Evolutionary conservation across 108 stramenopile genomes (phyloP), one percentile per base, ranked within the genome.

Genomic region (Stephanodiscus triporus): DNA sequence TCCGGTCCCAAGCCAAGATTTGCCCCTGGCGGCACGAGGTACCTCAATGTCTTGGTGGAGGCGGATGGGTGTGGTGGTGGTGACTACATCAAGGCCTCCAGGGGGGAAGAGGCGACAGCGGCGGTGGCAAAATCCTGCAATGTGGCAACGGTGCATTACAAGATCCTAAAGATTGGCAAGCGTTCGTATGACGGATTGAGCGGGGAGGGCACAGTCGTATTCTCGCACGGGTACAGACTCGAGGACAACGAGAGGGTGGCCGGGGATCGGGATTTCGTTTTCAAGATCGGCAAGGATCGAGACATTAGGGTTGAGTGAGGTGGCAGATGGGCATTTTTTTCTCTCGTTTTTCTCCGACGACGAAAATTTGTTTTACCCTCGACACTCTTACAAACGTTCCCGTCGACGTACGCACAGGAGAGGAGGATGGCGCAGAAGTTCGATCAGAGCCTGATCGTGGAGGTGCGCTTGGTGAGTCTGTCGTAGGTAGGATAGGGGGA

Each of bases 341-440:
- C 40, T 1, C 40, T 9, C 40, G 9, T 9, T 9, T 2, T 5
- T 5, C 32, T 5, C 32, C 32, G 32, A 34, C 32, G 32, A 34
- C 5, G 32, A n/a, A n/a, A n/a, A n/a, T n/a, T n/a, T n/a, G n/a
- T n/a, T n/a, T n/a, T n/a, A n/a, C n/a, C n/a, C n/a, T n/a, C n/a
- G n/a, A n/a, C n/a, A n/a, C n/a, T n/a, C n/a, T n/a, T n/a, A n/a
- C n/a, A n/a, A n/a, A n/a, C 95, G 13, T 95, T 95, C 67, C 95
- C 95, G 14, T 49, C 68, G 4, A 78, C 86, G 14, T 95, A 90
- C 75, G 95, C 87, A 14, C 81, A 93, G 72, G 90, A 92, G 56
- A 76, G 95, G 58, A 76, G 95, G 40, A 90, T 95, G 90, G 95
- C 91, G 11, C 95, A 95, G 66, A 78, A 92, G 37, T 95, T 95